Base-by-base conservation (phyloP, 768 basidiomycete species). In the Amyloporia xantha region DNA sequence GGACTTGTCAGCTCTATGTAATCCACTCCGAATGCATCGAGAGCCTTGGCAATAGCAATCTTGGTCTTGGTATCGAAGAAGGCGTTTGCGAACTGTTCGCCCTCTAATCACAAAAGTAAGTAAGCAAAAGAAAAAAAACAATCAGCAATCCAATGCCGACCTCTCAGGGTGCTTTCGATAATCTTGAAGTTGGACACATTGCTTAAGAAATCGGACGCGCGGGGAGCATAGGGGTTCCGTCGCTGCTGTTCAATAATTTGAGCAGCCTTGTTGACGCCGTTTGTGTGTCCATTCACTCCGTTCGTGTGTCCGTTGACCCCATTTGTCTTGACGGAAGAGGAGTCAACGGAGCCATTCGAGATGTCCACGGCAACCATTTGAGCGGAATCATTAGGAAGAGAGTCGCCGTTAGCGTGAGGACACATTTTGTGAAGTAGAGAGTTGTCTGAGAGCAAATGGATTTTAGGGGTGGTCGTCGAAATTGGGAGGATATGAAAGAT, bases 1-100 rank as follows among this genome's bases (percentile, higher is more conserved):
- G 96, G 95, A 13, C 95, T 97, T 28, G 96, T 99, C 64, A 99
- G 86, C 64, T 99, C 96, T 63, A 99, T 93, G 77, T 99, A 99
- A 66, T 99, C 96, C 50, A 98, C 96, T 62, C 96, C 96, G 64
- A 99, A 98, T 43, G 93, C 94, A 75, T 97, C 94, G 50, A 98
- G 83, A 12, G 93, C 93, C 74, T 84, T 91, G 56, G 96, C 96
- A 59, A 99, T 99, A 65, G 94, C 93, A 65, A 97, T 96, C 81
- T 99, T 99, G 71, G 94, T 98, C 75, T 94, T 92, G 65, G 92
- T 93, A 65, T 96, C 95, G 66, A 98, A 99, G 78, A 99, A 99
- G 47, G 96, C 95, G 64, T 98, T 99, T 54, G 96, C 96, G 61
- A 99, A 99, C 67, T 99, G 94, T 68, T 96, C 94, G 50, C 93